Evolutionary conservation across 371 early-diverging fungal genomes (phyloP).

Genomic region (Mortierella sp.): DNA sequence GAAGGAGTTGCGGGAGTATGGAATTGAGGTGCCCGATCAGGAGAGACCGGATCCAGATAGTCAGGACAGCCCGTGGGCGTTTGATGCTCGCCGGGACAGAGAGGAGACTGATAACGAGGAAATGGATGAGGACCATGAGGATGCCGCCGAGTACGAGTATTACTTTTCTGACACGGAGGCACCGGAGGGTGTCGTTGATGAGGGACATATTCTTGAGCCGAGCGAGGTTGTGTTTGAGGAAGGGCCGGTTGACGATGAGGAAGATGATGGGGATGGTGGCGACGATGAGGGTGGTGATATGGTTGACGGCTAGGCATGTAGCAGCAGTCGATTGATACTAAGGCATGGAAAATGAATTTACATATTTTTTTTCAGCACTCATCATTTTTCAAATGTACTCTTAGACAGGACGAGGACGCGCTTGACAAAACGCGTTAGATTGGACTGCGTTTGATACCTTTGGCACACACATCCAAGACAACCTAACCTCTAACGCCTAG

Average conservation of each 20-base stretch:
- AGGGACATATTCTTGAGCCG: not conserved
- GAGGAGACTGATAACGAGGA: not conserved
- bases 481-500: no score
- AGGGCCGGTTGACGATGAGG: not conserved
- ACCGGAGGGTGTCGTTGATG: not conserved
- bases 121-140: not conserved
- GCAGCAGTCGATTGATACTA: no score
- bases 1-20: not conserved
- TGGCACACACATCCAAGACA: no score
- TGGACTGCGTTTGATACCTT: no score
- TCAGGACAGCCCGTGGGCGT: not conserved
- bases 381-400: no score
- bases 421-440: no score
- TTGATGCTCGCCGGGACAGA: not conserved
- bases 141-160: not conserved
- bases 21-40: conserved; percentile 21
- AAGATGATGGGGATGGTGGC: conserved; percentile 6
- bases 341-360: no score
- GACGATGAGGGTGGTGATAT: conserved; percentile 12
- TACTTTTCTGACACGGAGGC: not conserved
- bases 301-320: not conserved
- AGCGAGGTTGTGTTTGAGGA: not conserved
- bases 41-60: not conserved
- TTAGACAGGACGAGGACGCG: no score
- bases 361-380: no score